Conservation (phyloP, 169 alveolate genomes). For the Plasmodium inui region DNA sequence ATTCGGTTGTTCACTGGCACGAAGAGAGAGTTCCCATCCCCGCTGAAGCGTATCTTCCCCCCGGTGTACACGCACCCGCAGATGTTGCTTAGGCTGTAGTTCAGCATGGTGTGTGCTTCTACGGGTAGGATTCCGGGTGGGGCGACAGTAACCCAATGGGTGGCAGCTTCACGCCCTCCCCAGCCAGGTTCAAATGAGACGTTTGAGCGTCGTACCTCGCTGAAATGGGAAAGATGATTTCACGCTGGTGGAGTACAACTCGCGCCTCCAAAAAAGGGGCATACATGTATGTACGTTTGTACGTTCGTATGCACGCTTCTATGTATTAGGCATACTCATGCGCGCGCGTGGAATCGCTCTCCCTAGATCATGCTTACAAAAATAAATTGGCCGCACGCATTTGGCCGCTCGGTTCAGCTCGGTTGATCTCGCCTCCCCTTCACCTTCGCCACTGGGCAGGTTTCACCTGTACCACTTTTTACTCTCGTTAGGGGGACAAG, state of each 20-base stretch:
- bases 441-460: neutral
- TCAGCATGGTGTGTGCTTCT: slow-evolving; percentile 1
- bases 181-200: neutral
- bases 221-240: neutral
- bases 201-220: neutral
- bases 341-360: neutral
- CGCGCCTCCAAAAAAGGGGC: neutral
- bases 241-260: neutral
- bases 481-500: neutral
- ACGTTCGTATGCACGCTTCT: neutral
- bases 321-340: neutral
- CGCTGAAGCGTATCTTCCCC: slow-evolving; percentile 41
- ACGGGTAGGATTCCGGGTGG: neutral
- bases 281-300: neutral
- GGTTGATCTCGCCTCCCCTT: too few species aligned
- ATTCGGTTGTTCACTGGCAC: slow-evolving; percentile 90
- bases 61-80: slow-evolving; percentile 68
- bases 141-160: neutral
- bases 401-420: neutral
- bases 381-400: too few species aligned
- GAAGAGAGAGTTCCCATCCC: slow-evolving; percentile 80
- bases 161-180: neutral
- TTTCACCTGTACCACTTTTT: neutral
- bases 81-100: slow-evolving; percentile 41
- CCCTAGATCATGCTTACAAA: too few species aligned